Evolutionary conservation across 2,329 filamentous ascomycete species (phyloP), one percentile per base, ranked within the genome.

Genomic region (Didymella arachidicola): DNA sequence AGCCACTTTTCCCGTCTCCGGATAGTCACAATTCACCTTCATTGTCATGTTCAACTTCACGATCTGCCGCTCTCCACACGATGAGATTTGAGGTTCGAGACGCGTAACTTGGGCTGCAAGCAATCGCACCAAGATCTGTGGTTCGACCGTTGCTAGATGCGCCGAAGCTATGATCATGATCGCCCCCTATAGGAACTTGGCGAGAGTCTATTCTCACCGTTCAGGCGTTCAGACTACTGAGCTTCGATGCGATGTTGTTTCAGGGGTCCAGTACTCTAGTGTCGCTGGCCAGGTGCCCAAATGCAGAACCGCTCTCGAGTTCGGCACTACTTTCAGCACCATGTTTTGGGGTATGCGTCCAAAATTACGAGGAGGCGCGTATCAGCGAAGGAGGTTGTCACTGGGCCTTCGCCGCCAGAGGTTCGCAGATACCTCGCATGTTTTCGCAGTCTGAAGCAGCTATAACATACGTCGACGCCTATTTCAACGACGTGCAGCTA

Each of bases 401-500:
- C 27, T 34, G 41, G 32, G 7, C 43, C 43, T 54, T 53, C 29
- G 29, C 19, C 38, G 39, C 29, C 46, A 59, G 32, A 49, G 32
- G 39, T 45, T 54, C 22, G 34, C 41, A 11, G 41, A 36, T n/a
- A 11, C 34, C 36, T 57, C 36, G 44, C 26, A 45, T 36, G 27
- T 12, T 45, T 41, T 42, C 19, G 39, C 25, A 41, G 49, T 58
- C 51, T 66, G 64, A 61, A 61, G 64, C 63, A 45, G 45, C 41
- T 34, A 47, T 45, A 51, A 55, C 54, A 63, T 60, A 52, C 49
- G 4, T 25, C 25, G 39, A 53, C 39, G 44, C 53, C 47, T 52
- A 55, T 60, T 60, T 43, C 51, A 51, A 60, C 63, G 47, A 63
- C 38, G 51, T 43, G 56, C 47, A 53, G 61, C 55, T 60, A 60